Evolutionary conservation across 768 basidiomycete genomes (phyloP).

Genomic region (Macrolepiota fuliginosa): DNA sequence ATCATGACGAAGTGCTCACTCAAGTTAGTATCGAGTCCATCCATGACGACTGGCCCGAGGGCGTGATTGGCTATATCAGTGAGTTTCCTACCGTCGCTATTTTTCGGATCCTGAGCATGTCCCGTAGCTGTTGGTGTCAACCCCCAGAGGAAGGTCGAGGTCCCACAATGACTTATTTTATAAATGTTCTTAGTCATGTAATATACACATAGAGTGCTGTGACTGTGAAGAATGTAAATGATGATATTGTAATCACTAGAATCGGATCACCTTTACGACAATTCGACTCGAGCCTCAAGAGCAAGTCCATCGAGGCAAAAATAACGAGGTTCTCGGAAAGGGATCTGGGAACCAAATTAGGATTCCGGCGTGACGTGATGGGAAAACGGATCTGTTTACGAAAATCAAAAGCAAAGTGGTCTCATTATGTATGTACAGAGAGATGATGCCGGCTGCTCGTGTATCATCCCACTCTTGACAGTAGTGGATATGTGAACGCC

Average conservation of each 20-base stretch:
- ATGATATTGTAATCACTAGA: background rate
- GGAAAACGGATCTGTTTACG: background rate
- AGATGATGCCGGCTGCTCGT: background rate
- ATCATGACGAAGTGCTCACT: background rate
- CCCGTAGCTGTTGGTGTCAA: slow-evolving; percentile 26
- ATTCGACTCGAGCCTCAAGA: too few relatives aligned
- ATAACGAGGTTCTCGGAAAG: background rate
- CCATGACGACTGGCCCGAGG: slow-evolving; percentile 29
- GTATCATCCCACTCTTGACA: background rate
- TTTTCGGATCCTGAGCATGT: background rate
- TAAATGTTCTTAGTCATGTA: background rate
- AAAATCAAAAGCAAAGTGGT: slow-evolving; percentile 8
- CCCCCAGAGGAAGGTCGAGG: slow-evolving; percentile 16
- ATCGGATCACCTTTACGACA: background rate
- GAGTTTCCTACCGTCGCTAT: slow-evolving; percentile 5
- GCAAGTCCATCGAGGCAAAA: background rate
- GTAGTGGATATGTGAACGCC: background rate
- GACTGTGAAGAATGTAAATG: background rate
- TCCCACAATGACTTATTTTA: background rate
- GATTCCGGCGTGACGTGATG: background rate
- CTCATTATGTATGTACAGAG: background rate
- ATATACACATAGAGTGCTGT: background rate
- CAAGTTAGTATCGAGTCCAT: slow-evolving; percentile 21
- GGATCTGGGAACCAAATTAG: background rate
- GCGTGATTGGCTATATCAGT: slow-evolving; percentile 27